Conservation (phyloP, 306 rosid genomes). For the Malus fusca region DNA sequence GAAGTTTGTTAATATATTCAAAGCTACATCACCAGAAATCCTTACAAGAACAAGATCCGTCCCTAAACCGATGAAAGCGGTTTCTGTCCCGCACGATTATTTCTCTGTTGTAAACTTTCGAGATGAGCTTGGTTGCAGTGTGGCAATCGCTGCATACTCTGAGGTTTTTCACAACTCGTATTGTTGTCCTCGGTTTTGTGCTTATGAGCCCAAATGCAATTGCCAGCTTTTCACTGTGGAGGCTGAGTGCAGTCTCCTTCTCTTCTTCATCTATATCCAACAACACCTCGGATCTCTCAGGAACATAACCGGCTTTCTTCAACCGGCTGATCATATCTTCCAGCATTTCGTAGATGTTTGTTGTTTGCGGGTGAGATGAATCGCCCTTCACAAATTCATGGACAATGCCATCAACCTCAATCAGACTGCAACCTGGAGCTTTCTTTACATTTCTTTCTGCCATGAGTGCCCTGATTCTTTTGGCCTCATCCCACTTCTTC, state of each 20-base stretch:
- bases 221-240: slow-evolving; percentile 25
- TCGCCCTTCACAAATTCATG: slow-evolving; percentile 22
- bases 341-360: slow-evolving; percentile 4
- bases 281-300: slow-evolving; percentile 16
- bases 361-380: slow-evolving; percentile 5
- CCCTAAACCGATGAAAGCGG: slow-evolving; percentile 8
- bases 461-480: slow-evolving; percentile 10
- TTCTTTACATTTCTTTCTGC: slow-evolving; percentile 10
- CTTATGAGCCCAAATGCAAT: slow-evolving; percentile 26
- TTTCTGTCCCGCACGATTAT: slow-evolving; percentile 13
- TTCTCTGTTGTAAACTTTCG: slow-evolving; percentile 17
- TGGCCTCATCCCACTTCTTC: slow-evolving; percentile 18
- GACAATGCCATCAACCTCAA: slow-evolving; percentile 15
- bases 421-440: slow-evolving; percentile 14
- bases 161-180: slow-evolving; percentile 22
- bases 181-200: slow-evolving; percentile 20
- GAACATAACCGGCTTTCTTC: slow-evolving; percentile 16
- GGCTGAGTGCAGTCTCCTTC: slow-evolving; percentile 26
- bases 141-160: slow-evolving; percentile 22
- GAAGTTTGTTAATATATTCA: neutral
- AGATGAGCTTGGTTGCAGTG: slow-evolving; percentile 16
- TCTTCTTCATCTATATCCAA: slow-evolving; percentile 26
- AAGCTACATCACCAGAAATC: slow-evolving; percentile 22
- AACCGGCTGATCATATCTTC: slow-evolving; percentile 17
- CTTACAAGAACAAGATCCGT: slow-evolving; percentile 19